Conservation (phyloP, 169 alveolate species). For the Plasmodium fragile region DNA sequence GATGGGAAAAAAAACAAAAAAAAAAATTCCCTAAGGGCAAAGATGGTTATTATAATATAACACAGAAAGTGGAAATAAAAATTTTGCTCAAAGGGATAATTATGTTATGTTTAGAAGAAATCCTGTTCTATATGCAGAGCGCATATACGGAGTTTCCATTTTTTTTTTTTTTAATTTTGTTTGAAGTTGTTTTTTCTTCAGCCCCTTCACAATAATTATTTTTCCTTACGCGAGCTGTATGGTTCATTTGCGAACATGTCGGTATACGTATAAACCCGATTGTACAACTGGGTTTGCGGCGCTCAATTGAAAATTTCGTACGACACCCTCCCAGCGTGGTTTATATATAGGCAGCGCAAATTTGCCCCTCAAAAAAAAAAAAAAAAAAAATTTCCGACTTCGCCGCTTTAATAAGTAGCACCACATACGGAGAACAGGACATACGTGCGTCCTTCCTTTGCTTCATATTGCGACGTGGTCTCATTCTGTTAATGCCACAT, state of each 20-base stretch:
- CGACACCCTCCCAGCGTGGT: background rate
- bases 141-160: background rate
- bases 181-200: background rate
- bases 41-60: background rate
- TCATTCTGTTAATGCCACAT: background rate
- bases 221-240: background rate
- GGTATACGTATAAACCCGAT: no score
- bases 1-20: background rate
- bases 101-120: background rate
- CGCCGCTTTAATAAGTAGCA: background rate
- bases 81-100: background rate
- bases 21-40: background rate
- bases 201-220: background rate
- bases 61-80: background rate
- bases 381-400: background rate
- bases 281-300: background rate
- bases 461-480: background rate
- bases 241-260: background rate
- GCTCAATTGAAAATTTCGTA: background rate
- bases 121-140: background rate
- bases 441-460: background rate
- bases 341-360: background rate
- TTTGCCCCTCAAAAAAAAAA: background rate
- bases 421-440: background rate
- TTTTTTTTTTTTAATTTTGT: no score